Evolutionary conservation across 2,329 filamentous ascomycete species (phyloP), one percentile per base, ranked within the genome.

Genomic region (Aspergillus fischeri): DNA sequence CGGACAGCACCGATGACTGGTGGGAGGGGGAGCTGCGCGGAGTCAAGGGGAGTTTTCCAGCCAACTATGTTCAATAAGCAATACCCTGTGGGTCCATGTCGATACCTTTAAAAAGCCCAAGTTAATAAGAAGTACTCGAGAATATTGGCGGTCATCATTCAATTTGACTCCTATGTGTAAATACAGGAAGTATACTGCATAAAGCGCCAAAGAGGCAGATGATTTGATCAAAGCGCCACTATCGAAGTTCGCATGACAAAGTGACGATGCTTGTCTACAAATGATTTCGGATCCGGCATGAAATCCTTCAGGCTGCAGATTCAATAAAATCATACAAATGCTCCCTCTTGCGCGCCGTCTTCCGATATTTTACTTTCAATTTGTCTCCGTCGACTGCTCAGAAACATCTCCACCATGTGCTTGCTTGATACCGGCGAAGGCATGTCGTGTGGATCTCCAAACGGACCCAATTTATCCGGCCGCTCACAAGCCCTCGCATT

Each of bases 1-100:
- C 91, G 2, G 83, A 85, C 6, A 91, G 87, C 60, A 87, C 85
- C 24, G 88, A 94, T 74, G 91, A 94, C 70, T 95, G 91, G 90
- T 95, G 91, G 91, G 84, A 90, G 60, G 91, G 91, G 11, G 90
- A 94, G 72, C 62, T 92, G 14, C 78, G 79, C 44, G 90, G 90
- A 0, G 72, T 78, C 27, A 82, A 80, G 68, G 91, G 91, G 3
- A 86, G 80, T 63, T 95, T 95, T 70, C 91, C 91, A 1, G 91
- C 91, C 6, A 95, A 95, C 73, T 95, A 95, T 74, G 90, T 88
- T 68, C 81, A 82, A 65, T 71, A 52, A 65, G 21, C 17, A 38
- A 38, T 38, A 10, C 42, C 8, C 7, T 45, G 42, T 45, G 10
- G 21, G n/a, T 24, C 21, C 21, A 24, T 45, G 20, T 45, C 21